These are phyloP conservation scores for Lithospermum erythrorhizon DNA, from an alignment of 257 asterid genomes.

Conservation along the genomic window DNA sequence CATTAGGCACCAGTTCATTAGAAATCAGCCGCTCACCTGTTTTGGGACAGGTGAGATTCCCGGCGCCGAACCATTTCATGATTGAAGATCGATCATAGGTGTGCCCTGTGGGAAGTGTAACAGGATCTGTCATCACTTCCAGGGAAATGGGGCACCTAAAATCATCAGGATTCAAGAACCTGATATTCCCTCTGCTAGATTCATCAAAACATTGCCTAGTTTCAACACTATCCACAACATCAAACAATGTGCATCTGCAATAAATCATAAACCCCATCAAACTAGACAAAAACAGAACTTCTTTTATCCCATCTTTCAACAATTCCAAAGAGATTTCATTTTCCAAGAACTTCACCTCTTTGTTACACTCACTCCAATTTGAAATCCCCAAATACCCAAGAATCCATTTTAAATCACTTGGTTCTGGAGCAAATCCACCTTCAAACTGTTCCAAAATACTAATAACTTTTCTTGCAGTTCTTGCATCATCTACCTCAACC, in stretches of 20 bases:
- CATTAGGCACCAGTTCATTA: slow-evolving; percentile 51
- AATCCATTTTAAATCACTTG: slow-evolving; percentile 25
- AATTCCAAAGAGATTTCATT: slow-evolving; percentile 30
- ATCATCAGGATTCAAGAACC: slow-evolving; percentile 53
- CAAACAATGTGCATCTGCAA: slow-evolving; percentile 54
- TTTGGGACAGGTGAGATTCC: slow-evolving; percentile 56
- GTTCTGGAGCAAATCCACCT: slow-evolving; percentile 46
- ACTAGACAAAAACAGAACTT: slow-evolving; percentile 37
- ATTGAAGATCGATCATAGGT: slow-evolving; percentile 69
- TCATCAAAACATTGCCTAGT: slow-evolving; percentile 20
- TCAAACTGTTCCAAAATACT: slow-evolving; percentile 51
- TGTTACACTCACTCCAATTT: slow-evolving; percentile 55
- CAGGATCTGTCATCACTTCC: slow-evolving; percentile 76
- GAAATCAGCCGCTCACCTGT: slow-evolving; percentile 44
- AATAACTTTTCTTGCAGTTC: slow-evolving; percentile 33
- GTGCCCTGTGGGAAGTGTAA: slow-evolving; percentile 59
- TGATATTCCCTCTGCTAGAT: slow-evolving; percentile 11
- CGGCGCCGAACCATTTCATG: slow-evolving; percentile 61
- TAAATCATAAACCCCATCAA: slow-evolving; percentile 51
- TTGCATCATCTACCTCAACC: slow-evolving; percentile 38
- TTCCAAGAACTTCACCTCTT: slow-evolving; percentile 40
- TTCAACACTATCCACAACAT: slow-evolving; percentile 26
- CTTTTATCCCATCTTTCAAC: slow-evolving; percentile 26
- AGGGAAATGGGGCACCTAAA: slow-evolving; percentile 70
- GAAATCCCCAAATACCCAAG: slow-evolving; percentile 35